Conservation (phyloP, 2,329 filamentous ascomycete species). For the Fusarium mundagurra region DNA sequence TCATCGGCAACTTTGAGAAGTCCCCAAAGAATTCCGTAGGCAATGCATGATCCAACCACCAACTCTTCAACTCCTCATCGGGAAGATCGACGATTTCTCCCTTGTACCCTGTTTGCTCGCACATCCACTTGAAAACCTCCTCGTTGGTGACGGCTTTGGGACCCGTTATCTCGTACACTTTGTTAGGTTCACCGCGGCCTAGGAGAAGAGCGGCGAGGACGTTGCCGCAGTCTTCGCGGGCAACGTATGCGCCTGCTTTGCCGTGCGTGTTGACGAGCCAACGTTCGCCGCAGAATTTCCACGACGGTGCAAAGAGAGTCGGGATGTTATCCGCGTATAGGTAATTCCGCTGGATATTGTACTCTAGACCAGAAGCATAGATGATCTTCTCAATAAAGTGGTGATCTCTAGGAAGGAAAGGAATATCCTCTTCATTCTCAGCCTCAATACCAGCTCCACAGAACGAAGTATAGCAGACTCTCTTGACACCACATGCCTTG, state of each 20-base stretch:
- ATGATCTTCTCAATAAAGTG: slow-evolving; percentile 38
- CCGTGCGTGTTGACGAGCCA: slow-evolving; percentile 39
- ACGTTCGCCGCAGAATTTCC: slow-evolving; percentile 37
- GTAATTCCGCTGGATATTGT: slow-evolving; percentile 39
- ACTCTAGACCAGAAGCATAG: slow-evolving; percentile 35
- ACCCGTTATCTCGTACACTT: slow-evolving; percentile 36
- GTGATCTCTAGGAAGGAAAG: slow-evolving; percentile 38
- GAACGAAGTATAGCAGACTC: slow-evolving; percentile 40
- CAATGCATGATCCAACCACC: slow-evolving; percentile 36
- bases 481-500: slow-evolving; percentile 36
- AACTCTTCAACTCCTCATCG: slow-evolving; percentile 37
- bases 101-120: slow-evolving; percentile 30
- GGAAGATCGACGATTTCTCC: slow-evolving; percentile 35
- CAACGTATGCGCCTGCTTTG: slow-evolving; percentile 34
- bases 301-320: slow-evolving; percentile 32
- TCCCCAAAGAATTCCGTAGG: slow-evolving; percentile 37
- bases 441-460: slow-evolving; percentile 37
- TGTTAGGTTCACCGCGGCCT: slow-evolving; percentile 35
- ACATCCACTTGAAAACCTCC: slow-evolving; percentile 38
- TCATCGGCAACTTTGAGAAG: slow-evolving; percentile 40
- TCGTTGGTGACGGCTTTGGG: slow-evolving; percentile 35
- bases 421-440: slow-evolving; percentile 40
- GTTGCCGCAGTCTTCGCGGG: slow-evolving; percentile 36
- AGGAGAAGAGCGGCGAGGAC: slow-evolving; percentile 32
- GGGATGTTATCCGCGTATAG: slow-evolving; percentile 40